Evolutionary conservation across 495 filamentous ascomycete species (phyloP), one percentile per base, ranked within the genome.

Genomic region (Penicillium mononematosum): DNA sequence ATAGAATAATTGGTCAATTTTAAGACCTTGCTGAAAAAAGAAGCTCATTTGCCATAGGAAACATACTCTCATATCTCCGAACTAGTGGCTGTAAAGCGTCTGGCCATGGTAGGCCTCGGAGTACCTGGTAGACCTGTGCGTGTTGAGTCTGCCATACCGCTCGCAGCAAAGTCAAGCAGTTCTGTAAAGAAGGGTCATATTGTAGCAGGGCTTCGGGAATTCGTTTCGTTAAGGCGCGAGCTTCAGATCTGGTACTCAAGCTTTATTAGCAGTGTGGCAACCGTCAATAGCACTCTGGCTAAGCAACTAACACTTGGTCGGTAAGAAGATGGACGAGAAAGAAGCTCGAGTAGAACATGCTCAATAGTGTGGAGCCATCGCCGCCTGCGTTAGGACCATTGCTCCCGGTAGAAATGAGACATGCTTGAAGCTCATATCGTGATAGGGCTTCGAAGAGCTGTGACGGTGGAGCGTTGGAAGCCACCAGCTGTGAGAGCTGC

Each of bases 271-370:
- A 11, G 46, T 41, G 49, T 16, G 14, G 7, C 27, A 10, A 39
- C 12, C 11, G 29, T 31, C 53, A 52, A 36, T n/a, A 53, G 1
- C 17, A 39, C 24, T 25, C 20, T 11, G 36, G 34, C 12, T 16
- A 4, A 39, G 17, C 8, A 2, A 62, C 70, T 70, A 45, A 83
- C 81, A 81, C 64, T 63, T 83, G 73, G 46, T 81, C 71, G 9
- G 72, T 76, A 48, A 83, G 72, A 47, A 83, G 76, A 36, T 80
- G 77, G 8, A 79, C 70, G 50, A 83, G 72, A 55, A 83, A 74
- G 52, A 80, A 82, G 31, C 68, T 69, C n/a, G 77, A 74, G 43
- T 81, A 83, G 56, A 72, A 83, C 9, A 72, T 53, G 60, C 74
- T 75, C 12, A 83, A 58, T 10, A 78, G 56, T 29, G 74, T 56